These are phyloP conservation scores for Kalmanozyma brasiliensis DNA, from an alignment of 1,284 basidiomycete genomes.

Conservation along the genomic window DNA sequence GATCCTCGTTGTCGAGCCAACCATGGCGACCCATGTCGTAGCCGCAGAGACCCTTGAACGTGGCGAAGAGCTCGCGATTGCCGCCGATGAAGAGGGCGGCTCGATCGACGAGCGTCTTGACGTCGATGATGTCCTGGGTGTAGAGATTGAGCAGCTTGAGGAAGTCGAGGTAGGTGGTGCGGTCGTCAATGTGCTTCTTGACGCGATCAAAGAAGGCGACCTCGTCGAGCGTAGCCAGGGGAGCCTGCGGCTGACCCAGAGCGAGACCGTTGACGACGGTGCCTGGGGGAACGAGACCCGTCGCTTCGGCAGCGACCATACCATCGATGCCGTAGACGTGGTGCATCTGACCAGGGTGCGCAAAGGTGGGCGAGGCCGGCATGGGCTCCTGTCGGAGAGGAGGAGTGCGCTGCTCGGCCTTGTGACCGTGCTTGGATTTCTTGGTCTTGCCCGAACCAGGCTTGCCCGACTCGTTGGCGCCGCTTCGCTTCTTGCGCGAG, in stretches of 20 bases:
- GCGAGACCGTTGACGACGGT: slow-evolving; percentile 47
- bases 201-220: slow-evolving; percentile 93
- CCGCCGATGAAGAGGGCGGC: slow-evolving; percentile 82
- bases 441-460: slow-evolving; percentile 49
- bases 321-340: slow-evolving; percentile 60
- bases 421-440: slow-evolving; percentile 64
- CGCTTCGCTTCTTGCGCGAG: slow-evolving; percentile 56
- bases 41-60: slow-evolving; percentile 88
- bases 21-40: slow-evolving; percentile 77
- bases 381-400: slow-evolving; percentile 46
- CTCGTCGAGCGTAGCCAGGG: slow-evolving; percentile 79
- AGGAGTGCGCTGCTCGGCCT: slow-evolving; percentile 48
- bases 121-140: slow-evolving; percentile 89
- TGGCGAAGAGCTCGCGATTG: slow-evolving; percentile 80
- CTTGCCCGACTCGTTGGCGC: slow-evolving; percentile 45
- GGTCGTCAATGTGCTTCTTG: slow-evolving; percentile 83
- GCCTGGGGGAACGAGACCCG: slow-evolving; percentile 49
- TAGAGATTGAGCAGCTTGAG: slow-evolving; percentile 94
- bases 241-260: slow-evolving; percentile 63
- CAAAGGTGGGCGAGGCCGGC: slow-evolving; percentile 39
- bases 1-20: slow-evolving; percentile 70
- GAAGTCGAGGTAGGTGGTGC: slow-evolving; percentile 93
- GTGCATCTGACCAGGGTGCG: slow-evolving; percentile 45
- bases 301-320: slow-evolving; percentile 51
- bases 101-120: slow-evolving; percentile 85